Evolutionary conservation across 2,329 filamentous ascomycete genomes (phyloP).

Genomic region (Chrysosporium queenslandicum): DNA sequence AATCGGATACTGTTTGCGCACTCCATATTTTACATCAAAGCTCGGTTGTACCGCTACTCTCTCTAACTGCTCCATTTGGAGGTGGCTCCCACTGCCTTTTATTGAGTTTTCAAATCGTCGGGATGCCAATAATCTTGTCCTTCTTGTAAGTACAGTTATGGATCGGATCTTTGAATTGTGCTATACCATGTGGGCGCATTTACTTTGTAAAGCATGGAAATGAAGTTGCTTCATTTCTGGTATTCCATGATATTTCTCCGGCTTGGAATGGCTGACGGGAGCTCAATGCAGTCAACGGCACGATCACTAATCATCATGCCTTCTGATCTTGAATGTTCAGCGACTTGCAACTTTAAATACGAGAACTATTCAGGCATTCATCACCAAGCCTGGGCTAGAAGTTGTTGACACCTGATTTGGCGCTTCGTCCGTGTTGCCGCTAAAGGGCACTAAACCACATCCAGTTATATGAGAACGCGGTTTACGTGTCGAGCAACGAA

Average conservation of each 20-base stretch:
- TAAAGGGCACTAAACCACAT: conserved; percentile 6
- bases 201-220: no score
- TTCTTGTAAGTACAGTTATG: neutral
- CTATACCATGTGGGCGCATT: no score
- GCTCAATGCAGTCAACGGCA: neutral
- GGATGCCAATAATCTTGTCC: no score
- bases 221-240: no score
- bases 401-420: conserved; percentile 10
- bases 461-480: conserved; percentile 3
- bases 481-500: neutral
- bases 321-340: neutral
- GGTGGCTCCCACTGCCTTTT: neutral
- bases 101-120: no score
- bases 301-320: neutral
- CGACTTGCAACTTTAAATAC: conserved; percentile 5
- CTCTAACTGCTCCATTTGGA: neutral
- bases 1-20: neutral
- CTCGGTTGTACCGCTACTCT: no score
- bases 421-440: conserved; percentile 7
- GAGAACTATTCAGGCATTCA: neutral
- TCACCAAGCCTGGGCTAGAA: neutral
- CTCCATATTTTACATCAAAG: neutral
- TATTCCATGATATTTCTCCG: no score
- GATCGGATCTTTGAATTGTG: neutral
- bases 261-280: no score